These are phyloP conservation scores for Orbilia blumenaviensis DNA, from an alignment of 2,329 filamentous ascomycete genomes.

Conservation along the genomic window DNA sequence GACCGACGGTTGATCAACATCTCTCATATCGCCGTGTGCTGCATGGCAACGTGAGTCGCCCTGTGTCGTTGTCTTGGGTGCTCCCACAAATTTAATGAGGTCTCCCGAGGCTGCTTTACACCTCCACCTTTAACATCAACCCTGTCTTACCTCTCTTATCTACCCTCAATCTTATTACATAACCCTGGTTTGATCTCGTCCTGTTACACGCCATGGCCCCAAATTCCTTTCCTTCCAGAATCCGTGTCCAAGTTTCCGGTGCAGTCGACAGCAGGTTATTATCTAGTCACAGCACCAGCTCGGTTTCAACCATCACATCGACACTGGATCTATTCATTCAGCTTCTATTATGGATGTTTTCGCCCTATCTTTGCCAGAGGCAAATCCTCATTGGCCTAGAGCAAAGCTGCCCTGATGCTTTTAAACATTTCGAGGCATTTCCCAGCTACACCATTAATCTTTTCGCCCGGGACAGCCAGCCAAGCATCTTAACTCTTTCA, in stretches of 20 bases:
- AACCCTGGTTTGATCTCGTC: no score
- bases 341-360: conserved; percentile 20
- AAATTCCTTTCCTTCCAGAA: no score
- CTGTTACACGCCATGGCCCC: no score
- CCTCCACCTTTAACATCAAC: neutral
- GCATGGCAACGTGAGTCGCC: neutral
- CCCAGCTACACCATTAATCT: neutral
- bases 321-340: neutral
- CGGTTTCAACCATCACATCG: neutral
- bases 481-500: neutral
- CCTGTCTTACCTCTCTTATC: neutral
- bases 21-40: neutral
- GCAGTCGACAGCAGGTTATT: no score
- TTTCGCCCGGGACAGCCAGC: neutral
- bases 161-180: no score
- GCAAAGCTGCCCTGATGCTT: conserved; percentile 10
- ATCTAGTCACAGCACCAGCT: no score
- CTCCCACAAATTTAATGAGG: no score
- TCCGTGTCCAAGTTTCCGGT: no score
- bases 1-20: neutral
- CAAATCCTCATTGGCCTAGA: neutral
- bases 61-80: neutral
- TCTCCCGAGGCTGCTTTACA: no score
- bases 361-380: neutral
- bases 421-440: conserved; percentile 7